These are phyloP conservation scores for Hagleromyces aurorensis DNA, from an alignment of 805 yeast genomes.

Conservation along the genomic window DNA sequence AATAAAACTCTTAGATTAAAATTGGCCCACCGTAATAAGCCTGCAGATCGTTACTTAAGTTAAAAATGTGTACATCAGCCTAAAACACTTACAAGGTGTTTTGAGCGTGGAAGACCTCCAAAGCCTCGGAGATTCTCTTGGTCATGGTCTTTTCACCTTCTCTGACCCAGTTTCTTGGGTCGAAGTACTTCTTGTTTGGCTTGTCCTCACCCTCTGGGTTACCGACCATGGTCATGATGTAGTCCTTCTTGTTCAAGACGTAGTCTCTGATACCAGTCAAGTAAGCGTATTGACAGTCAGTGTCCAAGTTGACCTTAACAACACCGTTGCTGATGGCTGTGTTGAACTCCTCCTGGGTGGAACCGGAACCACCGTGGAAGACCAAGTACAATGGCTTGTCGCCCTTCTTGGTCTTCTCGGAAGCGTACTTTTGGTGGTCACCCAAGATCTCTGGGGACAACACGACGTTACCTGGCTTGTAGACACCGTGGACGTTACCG, in stretches of 20 bases:
- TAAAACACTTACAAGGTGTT: conserved; percentile 48
- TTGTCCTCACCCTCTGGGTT: conserved; percentile 99
- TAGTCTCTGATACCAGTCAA: conserved; percentile 95
- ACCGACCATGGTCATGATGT: conserved; percentile 82
- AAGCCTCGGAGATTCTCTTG: conserved; percentile 74
- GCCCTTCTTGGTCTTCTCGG: conserved; percentile 48
- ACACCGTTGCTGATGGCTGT: conserved; percentile 90
- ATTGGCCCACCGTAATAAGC: no score
- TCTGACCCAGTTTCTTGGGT: conserved; percentile 99
- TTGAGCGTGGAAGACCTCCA: conserved; percentile 78
- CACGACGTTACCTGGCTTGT: conserved; percentile 97
- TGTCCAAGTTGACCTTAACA: conserved; percentile 97
- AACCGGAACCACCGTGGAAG: conserved; percentile 99
- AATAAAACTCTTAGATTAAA: no score
- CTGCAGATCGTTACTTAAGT: no score
- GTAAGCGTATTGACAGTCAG: conserved; percentile 99
- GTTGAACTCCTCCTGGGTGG: conserved; percentile 84
- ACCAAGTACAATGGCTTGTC: conserved; percentile 84
- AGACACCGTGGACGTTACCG: conserved; percentile 99
- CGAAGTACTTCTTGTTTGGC: conserved; percentile 99
- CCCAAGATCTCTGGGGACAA: conserved; percentile 89
- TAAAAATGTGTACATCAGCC: no score
- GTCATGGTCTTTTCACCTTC: conserved; percentile 99
- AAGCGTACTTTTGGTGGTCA: conserved; percentile 89
- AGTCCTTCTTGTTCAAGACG: conserved; percentile 92